Conservation (phyloP, 495 filamentous ascomycete species). For the Hyaloscypha bicolor region DNA sequence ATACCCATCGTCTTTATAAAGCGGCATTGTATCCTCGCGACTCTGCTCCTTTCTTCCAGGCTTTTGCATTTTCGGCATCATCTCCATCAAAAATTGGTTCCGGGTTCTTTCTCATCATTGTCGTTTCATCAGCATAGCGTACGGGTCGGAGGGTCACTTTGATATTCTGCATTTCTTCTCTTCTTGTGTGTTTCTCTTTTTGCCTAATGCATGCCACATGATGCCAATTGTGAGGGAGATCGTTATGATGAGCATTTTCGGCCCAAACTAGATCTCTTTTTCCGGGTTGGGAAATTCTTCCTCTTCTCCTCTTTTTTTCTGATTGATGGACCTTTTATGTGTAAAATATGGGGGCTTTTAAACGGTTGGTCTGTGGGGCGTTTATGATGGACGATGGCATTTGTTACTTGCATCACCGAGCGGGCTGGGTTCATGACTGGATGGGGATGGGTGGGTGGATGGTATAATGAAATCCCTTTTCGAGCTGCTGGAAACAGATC, state of each 20-base stretch:
- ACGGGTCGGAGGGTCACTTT: slow-evolving; percentile 28
- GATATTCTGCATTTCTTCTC: slow-evolving; percentile 25
- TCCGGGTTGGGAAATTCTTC: neutral
- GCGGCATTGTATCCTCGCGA: slow-evolving; percentile 46
- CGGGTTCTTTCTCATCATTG: slow-evolving; percentile 34
- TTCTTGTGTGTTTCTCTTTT: slow-evolving; percentile 28
- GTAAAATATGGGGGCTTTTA: slow-evolving; percentile 35
- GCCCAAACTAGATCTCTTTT: slow-evolving; percentile 23
- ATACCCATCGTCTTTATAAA: slow-evolving; percentile 32
- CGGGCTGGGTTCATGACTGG: slow-evolving; percentile 10
- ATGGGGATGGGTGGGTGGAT: neutral
- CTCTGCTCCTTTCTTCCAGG: slow-evolving; percentile 47
- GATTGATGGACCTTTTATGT: slow-evolving; percentile 8
- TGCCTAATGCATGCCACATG: slow-evolving; percentile 11
- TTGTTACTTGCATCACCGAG: slow-evolving; percentile 20
- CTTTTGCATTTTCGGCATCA: slow-evolving; percentile 37
- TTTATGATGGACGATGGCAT: slow-evolving; percentile 22
- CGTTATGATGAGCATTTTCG: slow-evolving; percentile 23
- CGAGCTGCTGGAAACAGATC: neutral
- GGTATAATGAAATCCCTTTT: slow-evolving; percentile 27
- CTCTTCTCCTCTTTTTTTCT: neutral
- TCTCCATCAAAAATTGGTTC: slow-evolving; percentile 34
- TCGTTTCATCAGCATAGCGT: slow-evolving; percentile 32
- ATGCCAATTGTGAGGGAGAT: neutral
- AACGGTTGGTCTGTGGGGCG: slow-evolving; percentile 28